Evolutionary conservation across 441 rosid species (phyloP), one percentile per base, ranked within the genome.

Genomic region (Gossypium davidsonii): DNA sequence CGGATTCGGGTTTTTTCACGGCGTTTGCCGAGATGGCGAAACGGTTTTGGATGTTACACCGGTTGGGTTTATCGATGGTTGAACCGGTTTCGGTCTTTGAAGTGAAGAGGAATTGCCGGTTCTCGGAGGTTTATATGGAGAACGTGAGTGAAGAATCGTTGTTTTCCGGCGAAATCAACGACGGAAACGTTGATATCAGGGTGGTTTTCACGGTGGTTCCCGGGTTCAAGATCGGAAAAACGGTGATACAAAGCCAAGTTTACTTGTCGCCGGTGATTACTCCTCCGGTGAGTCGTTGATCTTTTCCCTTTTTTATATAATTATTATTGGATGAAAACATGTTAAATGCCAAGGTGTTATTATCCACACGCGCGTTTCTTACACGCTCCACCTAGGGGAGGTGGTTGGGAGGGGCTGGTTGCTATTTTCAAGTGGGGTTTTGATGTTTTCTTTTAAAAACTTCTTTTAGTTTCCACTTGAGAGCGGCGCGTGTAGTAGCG

Each of bases 121-220:
- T 89, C 81, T 87, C 91, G 14, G 89, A 85, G 26, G 86, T 89
- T 34, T 84, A 85, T 67, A 89, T 89, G 93, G 91, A 89, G 68
- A 78, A 83, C 34, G 89, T 83, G 31, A 80, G 77, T 14, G 90
- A 89, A 51, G 89, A 84, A 17, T 80, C 84, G 0, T 39, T 79
- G 0, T 74, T 74, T 23, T 51, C 86, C 48, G 76, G 76, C 0
- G 85, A 84, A 12, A 76, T 48, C 60, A 61, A 20, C 2, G 79
- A 79, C 3, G 53, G 64, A n/a, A 75, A 31, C 25, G 73, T 67
- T 9, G 88, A 82, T 68, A 59, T 78, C 11, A 80, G 83, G 73
- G 93, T 89, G 57, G 74, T 85, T 63, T 87, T 84, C 48, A 85
- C 90, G 74, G 88, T 89, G 67, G 90, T 84, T 28, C 93, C 93